Conservation (phyloP, 139 green algal genomes). For the Haematococcus lacustris region DNA sequence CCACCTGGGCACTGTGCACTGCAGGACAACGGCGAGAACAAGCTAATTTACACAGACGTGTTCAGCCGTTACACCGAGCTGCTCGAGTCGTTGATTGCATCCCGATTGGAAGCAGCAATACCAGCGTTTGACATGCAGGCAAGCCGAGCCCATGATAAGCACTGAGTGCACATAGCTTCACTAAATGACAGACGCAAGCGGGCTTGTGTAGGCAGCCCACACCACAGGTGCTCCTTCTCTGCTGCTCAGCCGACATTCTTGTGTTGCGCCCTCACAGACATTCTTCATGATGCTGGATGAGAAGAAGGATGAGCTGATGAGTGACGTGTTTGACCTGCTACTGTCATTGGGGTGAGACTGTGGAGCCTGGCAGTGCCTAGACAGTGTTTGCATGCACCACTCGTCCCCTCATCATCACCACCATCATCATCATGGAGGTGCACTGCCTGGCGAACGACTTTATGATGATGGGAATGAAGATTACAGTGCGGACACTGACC, state of each 20-base stretch:
- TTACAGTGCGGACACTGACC: background rate
- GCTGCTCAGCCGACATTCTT: too few species aligned
- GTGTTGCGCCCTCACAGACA: background rate
- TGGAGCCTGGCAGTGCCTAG: background rate
- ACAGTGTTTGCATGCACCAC: background rate
- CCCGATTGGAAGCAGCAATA: conserved; percentile 9
- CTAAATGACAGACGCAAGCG: too few species aligned
- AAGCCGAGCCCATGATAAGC: background rate
- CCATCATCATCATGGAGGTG: background rate
- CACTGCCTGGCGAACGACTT: background rate
- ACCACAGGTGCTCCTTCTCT: too few species aligned
- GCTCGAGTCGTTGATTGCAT: conserved; percentile 28
- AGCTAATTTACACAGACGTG: conserved; percentile 33
- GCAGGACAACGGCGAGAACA: conserved; percentile 47
- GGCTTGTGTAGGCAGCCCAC: too few species aligned
- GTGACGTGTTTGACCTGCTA: conserved; percentile 48
- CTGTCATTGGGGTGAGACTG: conserved; percentile 18
- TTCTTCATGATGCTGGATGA: conserved; percentile 27
- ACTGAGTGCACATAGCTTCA: background rate
- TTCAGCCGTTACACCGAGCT: conserved; percentile 29
- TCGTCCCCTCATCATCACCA: background rate
- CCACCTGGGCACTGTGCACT: background rate
- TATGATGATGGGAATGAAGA: background rate
- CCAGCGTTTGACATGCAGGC: conserved; percentile 30
- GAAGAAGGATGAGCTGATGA: conserved; percentile 36